Conservation (phyloP, 148 eudicot species). For the Fallopia convolvulus region DNA sequence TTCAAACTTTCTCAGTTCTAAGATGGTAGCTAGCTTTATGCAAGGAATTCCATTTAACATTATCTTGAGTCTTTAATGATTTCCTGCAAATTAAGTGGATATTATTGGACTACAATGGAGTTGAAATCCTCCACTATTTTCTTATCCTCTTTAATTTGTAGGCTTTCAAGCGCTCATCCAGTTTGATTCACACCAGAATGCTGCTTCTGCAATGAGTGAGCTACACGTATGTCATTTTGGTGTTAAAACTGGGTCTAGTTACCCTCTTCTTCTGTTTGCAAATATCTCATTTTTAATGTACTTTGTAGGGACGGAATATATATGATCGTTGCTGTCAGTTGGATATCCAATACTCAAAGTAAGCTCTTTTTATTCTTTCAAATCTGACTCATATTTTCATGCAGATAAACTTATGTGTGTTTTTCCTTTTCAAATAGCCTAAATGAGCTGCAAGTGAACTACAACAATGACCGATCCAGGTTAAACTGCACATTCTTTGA, state of each 20-base stretch:
- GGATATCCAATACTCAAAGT: conserved; percentile 39
- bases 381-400: conserved; percentile 3
- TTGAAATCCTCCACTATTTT: conserved; percentile 2
- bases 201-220: conserved; percentile 4
- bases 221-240: conserved; percentile 6
- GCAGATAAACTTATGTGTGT: conserved; percentile 8
- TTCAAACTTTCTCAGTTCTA: conserved; percentile 6
- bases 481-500: neutral
- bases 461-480: conserved; percentile 39
- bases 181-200: conserved; percentile 13
- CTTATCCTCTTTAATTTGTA: conserved; percentile 19
- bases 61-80: conserved; percentile 6
- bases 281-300: neutral
- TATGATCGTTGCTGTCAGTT: conserved; percentile 38
- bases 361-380: conserved; percentile 1
- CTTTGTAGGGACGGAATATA: conserved; percentile 28
- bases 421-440: conserved; percentile 23
- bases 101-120: neutral
- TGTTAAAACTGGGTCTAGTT: neutral
- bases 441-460: conserved; percentile 38
- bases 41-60: neutral
- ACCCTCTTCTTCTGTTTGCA: neutral
- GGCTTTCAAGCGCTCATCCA: conserved; percentile 41
- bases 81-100: neutral
- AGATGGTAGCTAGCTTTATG: neutral